Percentiles rank a stretch among this genome's conserved stretches.
Conservation (phyloP, 176 grass and related monocot genomes). For the Pontederia paniculata region DNA sequence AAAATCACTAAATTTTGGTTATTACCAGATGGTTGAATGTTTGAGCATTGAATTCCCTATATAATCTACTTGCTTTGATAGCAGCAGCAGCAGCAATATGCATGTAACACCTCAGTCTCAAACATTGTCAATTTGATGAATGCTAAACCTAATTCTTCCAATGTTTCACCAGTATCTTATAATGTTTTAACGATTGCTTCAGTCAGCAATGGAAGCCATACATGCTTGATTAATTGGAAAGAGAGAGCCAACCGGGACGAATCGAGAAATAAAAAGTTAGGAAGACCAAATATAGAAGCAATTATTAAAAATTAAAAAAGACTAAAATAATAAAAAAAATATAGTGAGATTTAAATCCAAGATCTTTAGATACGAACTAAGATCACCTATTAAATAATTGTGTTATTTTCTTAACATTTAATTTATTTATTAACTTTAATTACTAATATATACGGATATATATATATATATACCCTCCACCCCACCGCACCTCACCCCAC, state of each 20-base stretch:
- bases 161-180: slow-evolving; percentile 95
- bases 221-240: neutral
- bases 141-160: slow-evolving; percentile 86
- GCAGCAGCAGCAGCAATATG: slow-evolving; percentile 67
- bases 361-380: no score
- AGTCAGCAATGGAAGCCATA: slow-evolving; percentile 35
- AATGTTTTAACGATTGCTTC: slow-evolving; percentile 84
- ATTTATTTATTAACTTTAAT: no score
- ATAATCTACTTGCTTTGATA: slow-evolving; percentile 86
- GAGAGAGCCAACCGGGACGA: neutral
- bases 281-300: no score
- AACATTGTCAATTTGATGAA: slow-evolving; percentile 91
- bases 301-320: no score
- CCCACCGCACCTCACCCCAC: no score
- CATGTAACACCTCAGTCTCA: slow-evolving; percentile 66
- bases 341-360: no score
- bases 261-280: no score
- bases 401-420: no score
- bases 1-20: neutral
- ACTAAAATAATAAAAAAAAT: no score
- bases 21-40: slow-evolving; percentile 89
- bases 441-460: no score
- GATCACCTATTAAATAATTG: no score
- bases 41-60: slow-evolving; percentile 89
- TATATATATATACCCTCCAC: no score